Evolutionary conservation across 805 yeast genomes (phyloP).

Genomic region (Pichia exigua): DNA sequence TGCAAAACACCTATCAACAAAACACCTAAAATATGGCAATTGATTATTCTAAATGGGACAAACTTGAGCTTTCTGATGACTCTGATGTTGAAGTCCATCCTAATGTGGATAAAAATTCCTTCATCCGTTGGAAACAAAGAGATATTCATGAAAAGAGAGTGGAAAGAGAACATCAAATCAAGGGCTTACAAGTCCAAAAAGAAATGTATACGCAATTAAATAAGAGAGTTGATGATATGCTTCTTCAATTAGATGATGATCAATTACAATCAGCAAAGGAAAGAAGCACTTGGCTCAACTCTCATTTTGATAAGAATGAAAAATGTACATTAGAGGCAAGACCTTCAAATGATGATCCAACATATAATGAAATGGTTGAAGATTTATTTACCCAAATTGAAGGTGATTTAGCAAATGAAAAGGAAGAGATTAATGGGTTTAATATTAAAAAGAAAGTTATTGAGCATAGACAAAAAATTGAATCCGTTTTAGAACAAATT

Average conservation of each 20-base stretch:
- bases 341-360: constrained; percentile 35
- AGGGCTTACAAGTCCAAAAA: constrained; percentile 63
- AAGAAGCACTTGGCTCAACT: constrained; percentile 37
- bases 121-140: constrained; percentile 93
- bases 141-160: constrained; percentile 91
- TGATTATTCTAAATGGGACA: constrained; percentile 98
- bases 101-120: constrained; percentile 89
- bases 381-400: constrained; percentile 75
- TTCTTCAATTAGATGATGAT: constrained; percentile 34
- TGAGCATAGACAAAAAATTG: constrained; percentile 66
- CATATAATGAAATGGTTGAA: constrained; percentile 89
- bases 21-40: constrained; percentile 31
- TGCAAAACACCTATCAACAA: too few species aligned
- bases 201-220: constrained; percentile 76
- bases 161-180: constrained; percentile 71
- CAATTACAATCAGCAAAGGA: constrained; percentile 28
- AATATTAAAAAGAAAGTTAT: constrained; percentile 34
- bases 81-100: constrained; percentile 97
- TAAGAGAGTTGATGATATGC: constrained; percentile 59
- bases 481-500: constrained; percentile 55
- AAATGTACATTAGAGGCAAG: constrained; percentile 36
- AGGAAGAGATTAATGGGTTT: constrained; percentile 35
- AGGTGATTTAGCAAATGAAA: constrained; percentile 45
- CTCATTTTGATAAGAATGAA: constrained; percentile 50
- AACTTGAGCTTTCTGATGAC: constrained; percentile 91